Evolutionary conservation across 345 rosid genomes (phyloP).

Genomic region (Rubroshorea leprosula): DNA sequence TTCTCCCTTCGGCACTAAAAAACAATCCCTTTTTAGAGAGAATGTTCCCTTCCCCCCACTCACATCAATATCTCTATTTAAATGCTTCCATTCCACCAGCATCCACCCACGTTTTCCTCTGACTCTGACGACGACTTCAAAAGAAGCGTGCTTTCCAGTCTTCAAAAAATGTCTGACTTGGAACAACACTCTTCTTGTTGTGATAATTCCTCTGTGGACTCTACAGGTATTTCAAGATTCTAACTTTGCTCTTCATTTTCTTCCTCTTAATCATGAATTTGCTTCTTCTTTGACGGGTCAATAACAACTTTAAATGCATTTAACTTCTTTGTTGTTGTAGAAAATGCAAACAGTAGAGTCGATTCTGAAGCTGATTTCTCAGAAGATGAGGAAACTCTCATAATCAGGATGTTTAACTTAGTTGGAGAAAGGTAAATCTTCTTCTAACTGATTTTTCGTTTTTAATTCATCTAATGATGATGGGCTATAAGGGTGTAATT

Average conservation of each 20-base stretch:
- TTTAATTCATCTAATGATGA: too few species aligned
- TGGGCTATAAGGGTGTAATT: too few species aligned
- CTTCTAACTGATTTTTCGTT: background rate
- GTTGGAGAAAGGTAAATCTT: conserved; percentile 32
- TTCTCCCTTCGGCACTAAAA: background rate
- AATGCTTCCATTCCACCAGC: background rate
- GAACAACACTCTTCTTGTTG: conserved; percentile 20
- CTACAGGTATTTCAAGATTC: conserved; percentile 3
- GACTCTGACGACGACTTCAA: background rate
- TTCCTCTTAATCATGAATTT: too few species aligned
- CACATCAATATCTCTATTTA: background rate
- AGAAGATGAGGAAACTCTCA: conserved; percentile 36
- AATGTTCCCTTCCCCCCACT: background rate
- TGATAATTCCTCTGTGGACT: conserved; percentile 13
- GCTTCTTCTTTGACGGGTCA: too few species aligned
- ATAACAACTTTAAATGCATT: background rate
- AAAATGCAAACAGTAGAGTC: background rate
- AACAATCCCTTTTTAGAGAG: background rate
- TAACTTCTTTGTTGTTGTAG: background rate
- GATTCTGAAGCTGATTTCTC: conserved; percentile 29
- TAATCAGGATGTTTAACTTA: conserved; percentile 35
- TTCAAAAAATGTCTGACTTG: conserved; percentile 26
- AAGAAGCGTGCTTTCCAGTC: too few species aligned
- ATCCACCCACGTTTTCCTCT: background rate
- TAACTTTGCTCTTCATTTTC: background rate